Percentiles rank a stretch among this genome's conserved stretches.
Evolutionary conservation across 805 yeast species (phyloP).

Genomic region (Priceomyces melissophilus): DNA sequence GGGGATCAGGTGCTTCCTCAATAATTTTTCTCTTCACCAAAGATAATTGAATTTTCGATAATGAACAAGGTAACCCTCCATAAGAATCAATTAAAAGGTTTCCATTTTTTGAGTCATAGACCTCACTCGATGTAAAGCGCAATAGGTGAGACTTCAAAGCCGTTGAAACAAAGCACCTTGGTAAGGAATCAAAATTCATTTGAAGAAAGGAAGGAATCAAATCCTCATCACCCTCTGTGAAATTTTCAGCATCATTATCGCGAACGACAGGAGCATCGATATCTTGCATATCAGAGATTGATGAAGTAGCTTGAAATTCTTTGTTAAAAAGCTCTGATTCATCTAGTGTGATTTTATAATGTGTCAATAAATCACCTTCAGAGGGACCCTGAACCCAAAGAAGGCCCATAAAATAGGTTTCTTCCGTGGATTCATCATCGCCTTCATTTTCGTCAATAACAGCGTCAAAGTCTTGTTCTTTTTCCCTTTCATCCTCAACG

Average conservation of each 20-base stretch:
- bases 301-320: background rate
- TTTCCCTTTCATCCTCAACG: conserved; percentile 33
- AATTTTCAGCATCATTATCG: background rate
- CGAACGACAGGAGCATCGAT: background rate
- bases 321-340: conserved; percentile 14
- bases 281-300: no score
- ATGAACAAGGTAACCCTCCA: conserved; percentile 15
- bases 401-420: conserved; percentile 74
- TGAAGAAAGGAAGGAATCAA: conserved; percentile 11
- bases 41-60: conserved; percentile 12
- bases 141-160: conserved; percentile 28
- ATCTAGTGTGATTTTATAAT: conserved; percentile 12
- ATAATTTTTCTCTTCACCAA: conserved; percentile 56
- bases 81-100: conserved; percentile 13
- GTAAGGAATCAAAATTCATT: conserved; percentile 23
- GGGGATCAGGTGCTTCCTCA: conserved; percentile 62
- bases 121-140: conserved; percentile 19
- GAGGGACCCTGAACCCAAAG: conserved; percentile 91
- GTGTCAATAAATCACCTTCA: conserved; percentile 37
- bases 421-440: conserved; percentile 45
- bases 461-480: conserved; percentile 14
- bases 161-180: conserved; percentile 18
- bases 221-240: conserved; percentile 12
- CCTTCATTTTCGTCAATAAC: conserved; percentile 38
- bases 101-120: conserved; percentile 8